These are phyloP conservation scores for Trichoderma atroviride DNA, from an alignment of 2,329 filamentous ascomycete species.

Conservation along the genomic window DNA sequence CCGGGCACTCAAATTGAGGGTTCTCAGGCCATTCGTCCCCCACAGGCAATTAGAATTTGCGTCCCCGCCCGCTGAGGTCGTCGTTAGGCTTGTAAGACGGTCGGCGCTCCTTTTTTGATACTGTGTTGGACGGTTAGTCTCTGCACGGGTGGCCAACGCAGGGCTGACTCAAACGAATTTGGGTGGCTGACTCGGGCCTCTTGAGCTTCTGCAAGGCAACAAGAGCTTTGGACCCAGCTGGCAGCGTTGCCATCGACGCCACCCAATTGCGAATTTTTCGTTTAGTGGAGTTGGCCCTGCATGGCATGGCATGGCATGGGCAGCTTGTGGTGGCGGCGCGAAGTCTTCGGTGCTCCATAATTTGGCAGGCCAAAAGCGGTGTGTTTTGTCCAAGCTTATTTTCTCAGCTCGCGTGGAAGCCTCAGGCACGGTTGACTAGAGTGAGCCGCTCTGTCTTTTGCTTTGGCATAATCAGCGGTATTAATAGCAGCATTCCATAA, in stretches of 20 bases:
- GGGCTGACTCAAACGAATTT: constrained; percentile 4
- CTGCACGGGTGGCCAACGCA: neutral
- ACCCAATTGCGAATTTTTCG: constrained; percentile 1
- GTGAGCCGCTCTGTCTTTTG: neutral
- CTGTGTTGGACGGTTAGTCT: constrained; percentile 16
- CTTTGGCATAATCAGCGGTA: neutral
- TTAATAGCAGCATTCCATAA: neutral
- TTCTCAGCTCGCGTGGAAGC: neutral
- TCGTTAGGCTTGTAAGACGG: neutral
- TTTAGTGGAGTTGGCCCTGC: constrained; percentile 16
- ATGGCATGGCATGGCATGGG: neutral
- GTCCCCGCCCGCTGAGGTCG: neutral
- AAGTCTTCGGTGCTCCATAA: constrained; percentile 4
- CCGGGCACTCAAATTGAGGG: constrained; percentile 4
- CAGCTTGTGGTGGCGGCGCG: constrained; percentile 9
- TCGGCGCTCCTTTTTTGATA: constrained; percentile 11
- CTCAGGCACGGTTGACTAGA: neutral
- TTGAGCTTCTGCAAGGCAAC: constrained; percentile 6
- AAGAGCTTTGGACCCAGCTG: neutral
- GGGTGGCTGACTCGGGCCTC: neutral
- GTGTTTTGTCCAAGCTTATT: constrained; percentile 5
- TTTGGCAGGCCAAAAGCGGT: neutral
- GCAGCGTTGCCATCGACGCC: constrained; percentile 19
- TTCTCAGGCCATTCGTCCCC: neutral
- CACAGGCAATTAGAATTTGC: constrained; percentile 8